phyloP scores from a whole-genome alignment of 768 basidiomycete species.

The Russula lepida region DNA sequence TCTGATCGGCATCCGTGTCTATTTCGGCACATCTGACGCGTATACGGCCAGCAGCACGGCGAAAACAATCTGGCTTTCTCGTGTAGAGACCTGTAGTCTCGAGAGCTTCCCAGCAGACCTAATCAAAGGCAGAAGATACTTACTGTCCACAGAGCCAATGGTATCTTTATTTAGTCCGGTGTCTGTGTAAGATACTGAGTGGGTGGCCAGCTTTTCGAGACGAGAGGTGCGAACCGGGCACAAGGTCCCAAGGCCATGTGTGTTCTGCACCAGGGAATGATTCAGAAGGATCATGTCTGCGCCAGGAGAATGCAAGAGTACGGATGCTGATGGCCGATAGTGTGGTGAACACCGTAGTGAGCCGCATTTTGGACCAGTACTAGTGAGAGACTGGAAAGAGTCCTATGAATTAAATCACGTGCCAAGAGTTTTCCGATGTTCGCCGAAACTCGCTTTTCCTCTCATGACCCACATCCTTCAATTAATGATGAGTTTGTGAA shows the following conservation, averaged over 20 bases:
- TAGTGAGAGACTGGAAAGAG: neutral
- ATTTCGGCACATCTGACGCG: slow-evolving; percentile 16
- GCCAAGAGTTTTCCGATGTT: too few relatives aligned
- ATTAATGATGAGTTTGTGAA: neutral
- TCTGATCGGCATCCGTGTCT: slow-evolving; percentile 16
- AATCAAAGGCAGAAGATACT: neutral
- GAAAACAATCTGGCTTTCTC: slow-evolving; percentile 21
- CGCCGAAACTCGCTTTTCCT: neutral
- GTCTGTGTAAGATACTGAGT: neutral
- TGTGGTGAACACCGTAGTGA: neutral
- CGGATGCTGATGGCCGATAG: neutral
- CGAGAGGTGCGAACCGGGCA: neutral
- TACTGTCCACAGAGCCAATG: neutral
- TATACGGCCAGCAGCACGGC: slow-evolving; percentile 15
- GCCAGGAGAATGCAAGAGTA: slow-evolving; percentile 1
- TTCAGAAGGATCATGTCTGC: neutral
- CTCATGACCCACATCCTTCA: neutral
- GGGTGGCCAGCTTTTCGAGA: neutral
- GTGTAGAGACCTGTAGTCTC: neutral
- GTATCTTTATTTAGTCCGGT: neutral
- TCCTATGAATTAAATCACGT: too few relatives aligned
- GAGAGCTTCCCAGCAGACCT: neutral
- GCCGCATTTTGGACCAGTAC: neutral
- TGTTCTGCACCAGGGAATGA: neutral
- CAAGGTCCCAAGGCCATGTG: neutral